Evolutionary conservation across 495 filamentous ascomycete species (phyloP).

Genomic region (Clavariopsis aquatica): DNA sequence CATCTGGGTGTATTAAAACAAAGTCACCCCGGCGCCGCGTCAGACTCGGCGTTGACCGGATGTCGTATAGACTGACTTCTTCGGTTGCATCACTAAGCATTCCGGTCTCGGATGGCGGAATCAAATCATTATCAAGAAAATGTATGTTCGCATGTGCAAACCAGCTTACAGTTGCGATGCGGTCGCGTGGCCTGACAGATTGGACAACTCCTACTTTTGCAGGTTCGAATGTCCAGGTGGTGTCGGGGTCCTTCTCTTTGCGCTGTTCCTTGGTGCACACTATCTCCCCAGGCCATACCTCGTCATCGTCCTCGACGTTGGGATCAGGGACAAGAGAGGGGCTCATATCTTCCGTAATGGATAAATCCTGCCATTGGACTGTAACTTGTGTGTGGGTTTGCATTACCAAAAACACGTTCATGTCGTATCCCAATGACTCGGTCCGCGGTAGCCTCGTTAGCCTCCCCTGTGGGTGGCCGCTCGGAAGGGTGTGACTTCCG

Average conservation of each 20-base stretch:
- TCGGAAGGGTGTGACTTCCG: slow-evolving; percentile 32
- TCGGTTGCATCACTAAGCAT: slow-evolving; percentile 46
- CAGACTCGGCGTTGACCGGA: slow-evolving; percentile 50
- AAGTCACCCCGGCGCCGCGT: slow-evolving; percentile 52
- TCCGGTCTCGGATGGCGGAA: slow-evolving; percentile 43
- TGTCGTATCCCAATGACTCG: slow-evolving; percentile 58
- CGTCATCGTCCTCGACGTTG: slow-evolving; percentile 54
- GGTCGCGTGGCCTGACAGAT: slow-evolving; percentile 53
- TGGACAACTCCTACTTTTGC: slow-evolving; percentile 62
- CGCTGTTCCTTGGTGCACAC: slow-evolving; percentile 52
- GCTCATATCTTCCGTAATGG: slow-evolving; percentile 49
- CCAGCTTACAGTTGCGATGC: slow-evolving; percentile 60
- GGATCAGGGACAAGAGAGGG: slow-evolving; percentile 51
- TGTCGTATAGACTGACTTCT: slow-evolving; percentile 62
- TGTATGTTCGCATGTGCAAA: slow-evolving; percentile 49
- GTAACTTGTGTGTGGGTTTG: slow-evolving; percentile 51
- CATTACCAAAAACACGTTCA: slow-evolving; percentile 57
- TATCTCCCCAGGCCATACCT: slow-evolving; percentile 62
- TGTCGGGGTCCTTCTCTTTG: slow-evolving; percentile 38
- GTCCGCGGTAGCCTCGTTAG: slow-evolving; percentile 50
- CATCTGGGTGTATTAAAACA: slow-evolving; percentile 49
- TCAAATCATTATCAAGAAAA: slow-evolving; percentile 41
- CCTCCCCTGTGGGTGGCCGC: slow-evolving; percentile 32
- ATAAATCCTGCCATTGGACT: slow-evolving; percentile 63
- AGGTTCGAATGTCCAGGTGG: slow-evolving; percentile 38